A percentile compares a stretch with the other conserved stretches of the same genome.
phyloP scores from a whole-genome alignment of 2,329 filamentous ascomycete genomes.

The Sordariomycetes sp. region DNA sequence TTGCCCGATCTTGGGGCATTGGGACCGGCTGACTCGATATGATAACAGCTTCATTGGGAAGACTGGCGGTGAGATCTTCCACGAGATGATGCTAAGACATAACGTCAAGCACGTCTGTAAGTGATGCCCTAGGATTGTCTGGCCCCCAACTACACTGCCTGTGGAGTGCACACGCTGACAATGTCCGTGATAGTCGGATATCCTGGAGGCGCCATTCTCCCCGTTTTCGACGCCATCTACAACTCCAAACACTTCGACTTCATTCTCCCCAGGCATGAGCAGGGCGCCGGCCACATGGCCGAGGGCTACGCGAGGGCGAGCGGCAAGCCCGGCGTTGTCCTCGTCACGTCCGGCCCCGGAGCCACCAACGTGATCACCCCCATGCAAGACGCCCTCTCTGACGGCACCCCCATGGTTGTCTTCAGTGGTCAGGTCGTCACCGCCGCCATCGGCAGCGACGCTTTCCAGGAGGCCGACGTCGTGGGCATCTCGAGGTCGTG shows the following conservation, averaged over 20 bases:
- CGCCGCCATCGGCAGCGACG: conserved; percentile 82
- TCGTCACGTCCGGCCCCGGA: conserved; percentile 93
- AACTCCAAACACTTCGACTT: conserved; percentile 97
- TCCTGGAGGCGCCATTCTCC: conserved; percentile 90
- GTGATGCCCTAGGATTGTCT: conserved; percentile 25
- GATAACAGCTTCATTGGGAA: conserved; percentile 71
- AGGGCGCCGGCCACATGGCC: conserved; percentile 97
- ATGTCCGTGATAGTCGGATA: conserved; percentile 54
- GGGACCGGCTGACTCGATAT: not conserved
- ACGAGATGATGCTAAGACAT: conserved; percentile 97
- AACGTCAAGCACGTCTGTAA: conserved; percentile 88
- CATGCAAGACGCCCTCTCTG: conserved; percentile 90
- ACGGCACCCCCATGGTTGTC: conserved; percentile 92
- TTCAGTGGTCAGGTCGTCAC: conserved; percentile 92
- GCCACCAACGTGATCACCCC: conserved; percentile 95
- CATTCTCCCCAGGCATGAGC: conserved; percentile 89
- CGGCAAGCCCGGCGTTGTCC: conserved; percentile 87
- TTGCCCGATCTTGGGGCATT: not conserved
- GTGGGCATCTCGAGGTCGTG: conserved; percentile 88
- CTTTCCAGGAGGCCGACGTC: conserved; percentile 94
- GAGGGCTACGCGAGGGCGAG: conserved; percentile 92
- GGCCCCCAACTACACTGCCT: not conserved
- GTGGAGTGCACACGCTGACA: not conserved
- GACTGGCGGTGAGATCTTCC: conserved; percentile 93
- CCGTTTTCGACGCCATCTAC: conserved; percentile 97